Conservation (phyloP, 345 rosid species). For the Pelargonium nanum region DNA sequence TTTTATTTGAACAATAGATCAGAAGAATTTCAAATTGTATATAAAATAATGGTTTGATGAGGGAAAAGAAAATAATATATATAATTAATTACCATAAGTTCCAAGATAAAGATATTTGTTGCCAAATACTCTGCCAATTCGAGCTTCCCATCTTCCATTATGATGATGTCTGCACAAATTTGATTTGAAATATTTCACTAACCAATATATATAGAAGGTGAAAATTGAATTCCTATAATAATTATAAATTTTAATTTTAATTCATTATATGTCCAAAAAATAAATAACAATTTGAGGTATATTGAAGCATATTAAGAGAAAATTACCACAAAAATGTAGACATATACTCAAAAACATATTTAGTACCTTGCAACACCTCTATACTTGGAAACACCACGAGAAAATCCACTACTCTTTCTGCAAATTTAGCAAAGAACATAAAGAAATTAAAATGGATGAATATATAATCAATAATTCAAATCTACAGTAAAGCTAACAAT, state of each 20-base stretch:
- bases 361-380: conserved; percentile 91
- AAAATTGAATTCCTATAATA: background rate
- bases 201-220: background rate
- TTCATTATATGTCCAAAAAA: too few species aligned
- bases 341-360: background rate
- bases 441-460: background rate
- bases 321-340: background rate
- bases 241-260: too few species aligned
- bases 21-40: too few species aligned
- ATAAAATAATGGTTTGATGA: too few species aligned
- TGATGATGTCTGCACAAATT: background rate
- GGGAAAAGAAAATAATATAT: too few species aligned
- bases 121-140: background rate
- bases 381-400: conserved; percentile 89
- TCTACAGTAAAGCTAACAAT: background rate
- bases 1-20: too few species aligned
- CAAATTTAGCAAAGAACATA: conserved; percentile 1
- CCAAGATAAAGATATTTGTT: background rate
- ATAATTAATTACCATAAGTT: background rate
- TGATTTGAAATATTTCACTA: background rate
- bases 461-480: background rate
- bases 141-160: background rate
- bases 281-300: too few species aligned
- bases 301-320: background rate
- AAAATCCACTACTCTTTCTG: conserved; percentile 94